Base-by-base conservation (phyloP, 331 rosid genomes). In the Quercus lobata region DNA sequence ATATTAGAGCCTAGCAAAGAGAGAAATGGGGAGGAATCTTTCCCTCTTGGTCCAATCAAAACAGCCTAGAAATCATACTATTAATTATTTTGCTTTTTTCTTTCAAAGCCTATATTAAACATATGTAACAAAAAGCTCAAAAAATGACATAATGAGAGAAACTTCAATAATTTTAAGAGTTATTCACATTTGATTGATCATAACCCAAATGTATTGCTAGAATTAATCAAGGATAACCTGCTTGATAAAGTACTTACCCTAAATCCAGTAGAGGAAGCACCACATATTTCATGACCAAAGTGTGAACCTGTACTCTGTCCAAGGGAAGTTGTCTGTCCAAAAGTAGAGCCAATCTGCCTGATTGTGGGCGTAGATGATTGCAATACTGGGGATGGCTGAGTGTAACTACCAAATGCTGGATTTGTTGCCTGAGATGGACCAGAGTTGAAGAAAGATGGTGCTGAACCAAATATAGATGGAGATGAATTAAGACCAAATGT, bases 131-230 rank as follows among this genome's bases (percentile, higher is more conserved):
- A 4, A 24, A 5, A 19, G 53, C 49, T 34, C 27, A 35, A 68
- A 68, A 35, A 34, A 30, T 18, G 12, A 14, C 15, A 44, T 8
- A 34, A 34, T 19, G 16, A 18, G 10, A 19, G 9, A 18, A 32
- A 68, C 25, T 60, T 16, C 32, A 44, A 18, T 60, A 5, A 54
- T 24, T 7, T 6, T 25, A 41, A 2, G 12, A 22, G 54, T 22
- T 57, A 85, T 94, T 82, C 83, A 94, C 99, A 81, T 86, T 7
- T 70, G 92, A 76, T 87, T 88, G 98, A 81, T 80, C 86, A 82
- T 87, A 91, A 76, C 84, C 87, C 57, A 86, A 34, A 41, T 72
- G 75, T 80, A 78, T 86, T 88, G 81, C 88, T 86, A 16, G 97
- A 88, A 69, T 82, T 52, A 41, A 75, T 72, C 76, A 79, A 88